These are phyloP conservation scores for Trichophyton mentagrophytes DNA, from an alignment of 2,329 filamentous ascomycete genomes.

Conservation along the genomic window DNA sequence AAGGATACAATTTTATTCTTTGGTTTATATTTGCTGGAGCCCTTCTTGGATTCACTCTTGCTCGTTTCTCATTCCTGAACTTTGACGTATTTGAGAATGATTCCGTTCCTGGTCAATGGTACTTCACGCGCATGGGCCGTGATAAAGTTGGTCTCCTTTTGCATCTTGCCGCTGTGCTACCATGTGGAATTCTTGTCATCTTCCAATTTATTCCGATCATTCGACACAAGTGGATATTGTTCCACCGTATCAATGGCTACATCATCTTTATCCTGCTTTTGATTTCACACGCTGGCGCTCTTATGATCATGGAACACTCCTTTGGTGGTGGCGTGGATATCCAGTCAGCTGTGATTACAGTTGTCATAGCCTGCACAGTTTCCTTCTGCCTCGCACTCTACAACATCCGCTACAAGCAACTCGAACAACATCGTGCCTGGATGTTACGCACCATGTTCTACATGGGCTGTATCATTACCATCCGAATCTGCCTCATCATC, in stretches of 20 bases:
- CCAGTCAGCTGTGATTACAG: constrained; percentile 32
- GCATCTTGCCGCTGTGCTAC: constrained; percentile 26
- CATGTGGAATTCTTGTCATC: constrained; percentile 28
- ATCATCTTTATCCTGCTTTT: constrained; percentile 38
- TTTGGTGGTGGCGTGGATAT: constrained; percentile 45
- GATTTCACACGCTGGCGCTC: constrained; percentile 35
- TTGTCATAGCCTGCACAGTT: constrained; percentile 6
- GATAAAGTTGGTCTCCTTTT: constrained; percentile 32
- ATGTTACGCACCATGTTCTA: constrained; percentile 47
- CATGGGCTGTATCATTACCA: constrained; percentile 17
- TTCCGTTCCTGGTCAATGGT: constrained; percentile 34
- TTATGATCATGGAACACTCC: constrained; percentile 41
- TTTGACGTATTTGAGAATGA: constrained; percentile 7
- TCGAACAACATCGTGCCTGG: constrained; percentile 53
- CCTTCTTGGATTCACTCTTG: constrained; percentile 38
- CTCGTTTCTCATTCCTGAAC: constrained; percentile 37
- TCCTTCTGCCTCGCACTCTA: constrained; percentile 31
- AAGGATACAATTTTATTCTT: constrained; percentile 8
- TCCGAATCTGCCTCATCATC: constrained; percentile 29
- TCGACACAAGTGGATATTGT: constrained; percentile 36
- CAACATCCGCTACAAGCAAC: constrained; percentile 48
- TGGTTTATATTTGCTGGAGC: constrained; percentile 34
- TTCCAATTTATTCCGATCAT: constrained; percentile 34
- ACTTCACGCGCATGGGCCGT: constrained; percentile 23
- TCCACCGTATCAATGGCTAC: constrained; percentile 52